Evolutionary conservation across 148 eudicot genomes (phyloP).

Genomic region (Arbutus unedo): DNA sequence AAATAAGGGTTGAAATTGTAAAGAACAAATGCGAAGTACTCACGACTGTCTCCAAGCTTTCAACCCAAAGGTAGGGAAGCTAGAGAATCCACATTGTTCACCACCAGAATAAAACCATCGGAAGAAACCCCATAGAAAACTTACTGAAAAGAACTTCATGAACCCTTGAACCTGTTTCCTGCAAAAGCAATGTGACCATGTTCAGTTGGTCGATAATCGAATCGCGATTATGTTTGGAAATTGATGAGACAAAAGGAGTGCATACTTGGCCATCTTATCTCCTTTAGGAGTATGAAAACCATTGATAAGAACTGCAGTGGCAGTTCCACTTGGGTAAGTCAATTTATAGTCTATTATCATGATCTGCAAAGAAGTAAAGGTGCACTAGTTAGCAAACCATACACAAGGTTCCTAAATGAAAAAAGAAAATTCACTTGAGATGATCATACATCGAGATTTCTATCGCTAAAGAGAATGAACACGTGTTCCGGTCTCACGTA

Average conservation of each 20-base stretch:
- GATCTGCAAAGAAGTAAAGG: constrained; percentile 37
- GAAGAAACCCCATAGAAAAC: constrained; percentile 77
- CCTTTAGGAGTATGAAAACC: constrained; percentile 80
- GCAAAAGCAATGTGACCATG: constrained; percentile 18
- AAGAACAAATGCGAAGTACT: constrained; percentile 16
- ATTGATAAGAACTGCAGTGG: constrained; percentile 86
- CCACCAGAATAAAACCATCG: constrained; percentile 84
- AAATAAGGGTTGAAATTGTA: neutral
- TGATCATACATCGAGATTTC: neutral
- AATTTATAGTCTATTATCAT: constrained; percentile 81
- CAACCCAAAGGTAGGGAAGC: constrained; percentile 79
- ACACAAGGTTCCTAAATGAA: neutral
- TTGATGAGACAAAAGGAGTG: neutral
- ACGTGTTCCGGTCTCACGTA: neutral
- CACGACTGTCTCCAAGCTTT: constrained; percentile 71
- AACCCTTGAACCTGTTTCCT: constrained; percentile 82
- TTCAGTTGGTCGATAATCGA: neutral
- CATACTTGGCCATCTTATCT: constrained; percentile 72
- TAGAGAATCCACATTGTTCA: constrained; percentile 54
- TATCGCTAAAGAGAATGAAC: neutral
- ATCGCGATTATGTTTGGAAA: neutral
- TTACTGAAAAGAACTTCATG: constrained; percentile 54
- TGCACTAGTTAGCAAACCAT: neutral
- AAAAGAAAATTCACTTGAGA: neutral
- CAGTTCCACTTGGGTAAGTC: constrained; percentile 86